Conservation (phyloP, 2,329 filamentous ascomycete species). For the Colletotrichum siamense region DNA sequence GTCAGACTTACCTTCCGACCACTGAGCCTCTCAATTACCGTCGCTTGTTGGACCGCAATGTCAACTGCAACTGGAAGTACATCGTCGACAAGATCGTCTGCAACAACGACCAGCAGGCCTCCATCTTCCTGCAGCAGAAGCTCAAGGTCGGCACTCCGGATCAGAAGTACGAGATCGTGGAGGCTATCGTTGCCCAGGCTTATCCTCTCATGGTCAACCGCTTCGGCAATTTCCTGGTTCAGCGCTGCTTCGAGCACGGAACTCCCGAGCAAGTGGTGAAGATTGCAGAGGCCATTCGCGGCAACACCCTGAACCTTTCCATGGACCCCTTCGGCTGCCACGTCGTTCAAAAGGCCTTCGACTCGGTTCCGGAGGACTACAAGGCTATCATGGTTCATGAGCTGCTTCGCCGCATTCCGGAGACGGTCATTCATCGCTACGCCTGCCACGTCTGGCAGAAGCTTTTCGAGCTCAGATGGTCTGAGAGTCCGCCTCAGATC, state of each 20-base stretch:
- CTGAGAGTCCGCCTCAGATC: slow-evolving; percentile 91
- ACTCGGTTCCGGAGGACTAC: slow-evolving; percentile 96
- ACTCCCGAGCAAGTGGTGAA: slow-evolving; percentile 92
- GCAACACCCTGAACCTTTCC: slow-evolving; percentile 90
- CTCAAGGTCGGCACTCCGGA: slow-evolving; percentile 94
- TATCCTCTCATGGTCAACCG: slow-evolving; percentile 98
- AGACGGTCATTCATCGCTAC: slow-evolving; percentile 98
- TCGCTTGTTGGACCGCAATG: slow-evolving; percentile 90
- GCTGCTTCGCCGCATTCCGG: slow-evolving; percentile 89
- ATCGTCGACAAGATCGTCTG: slow-evolving; percentile 99
- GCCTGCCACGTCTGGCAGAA: slow-evolving; percentile 99
- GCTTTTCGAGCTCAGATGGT: slow-evolving; percentile 97
- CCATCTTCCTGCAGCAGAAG: slow-evolving; percentile 98
- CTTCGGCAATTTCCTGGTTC: slow-evolving; percentile 97
- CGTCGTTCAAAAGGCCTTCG: slow-evolving; percentile 98
- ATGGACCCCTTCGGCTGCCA: slow-evolving; percentile 99
- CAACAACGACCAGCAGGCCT: slow-evolving; percentile 98
- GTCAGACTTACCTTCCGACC: slow-evolving; percentile 81
- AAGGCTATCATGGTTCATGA: slow-evolving; percentile 99
- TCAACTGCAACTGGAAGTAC: slow-evolving; percentile 99
- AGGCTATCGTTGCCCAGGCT: slow-evolving; percentile 92
- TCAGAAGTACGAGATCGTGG: slow-evolving; percentile 97
- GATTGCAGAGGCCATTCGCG: slow-evolving; percentile 92
- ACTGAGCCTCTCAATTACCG: slow-evolving; percentile 96
- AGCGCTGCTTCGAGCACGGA: slow-evolving; percentile 98